A percentile compares a stretch with the other conserved stretches of the same genome.
Evolutionary conservation across 306 rosid species (phyloP).

Genomic region (Phaseolus lunatus): DNA sequence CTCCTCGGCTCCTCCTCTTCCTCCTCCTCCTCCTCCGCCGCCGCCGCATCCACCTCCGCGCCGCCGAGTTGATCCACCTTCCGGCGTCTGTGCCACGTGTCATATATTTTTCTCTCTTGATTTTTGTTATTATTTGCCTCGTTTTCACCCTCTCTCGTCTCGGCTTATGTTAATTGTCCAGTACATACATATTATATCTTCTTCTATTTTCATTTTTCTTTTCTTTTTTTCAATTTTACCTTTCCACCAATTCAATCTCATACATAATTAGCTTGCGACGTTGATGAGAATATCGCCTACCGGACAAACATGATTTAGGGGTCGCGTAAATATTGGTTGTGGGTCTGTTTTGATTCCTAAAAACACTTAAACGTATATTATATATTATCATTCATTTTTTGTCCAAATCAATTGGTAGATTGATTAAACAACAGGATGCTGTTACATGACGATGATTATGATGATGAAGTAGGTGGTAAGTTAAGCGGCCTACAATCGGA

Average conservation of each 20-base stretch:
- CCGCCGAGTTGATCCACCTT: constrained; percentile 56
- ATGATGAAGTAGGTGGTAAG: neutral
- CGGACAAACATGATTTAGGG: neutral
- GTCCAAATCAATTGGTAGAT: neutral
- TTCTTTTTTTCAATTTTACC: neutral
- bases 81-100: neutral
- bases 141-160: constrained; percentile 5
- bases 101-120: neutral
- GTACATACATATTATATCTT: constrained; percentile 25
- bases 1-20: constrained; percentile 54
- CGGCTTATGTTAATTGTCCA: constrained; percentile 1
- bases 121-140: constrained; percentile 29
- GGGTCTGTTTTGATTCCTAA: constrained; percentile 4
- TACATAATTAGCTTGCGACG: constrained; percentile 1
- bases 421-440: neutral
- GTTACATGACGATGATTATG: neutral
- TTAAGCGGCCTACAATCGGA: neutral
- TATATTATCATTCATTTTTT: neutral
- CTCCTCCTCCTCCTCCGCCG: constrained; percentile 22
- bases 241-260: constrained; percentile 36
- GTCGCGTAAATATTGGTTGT: constrained; percentile 1
- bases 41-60: constrained; percentile 41
- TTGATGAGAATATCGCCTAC: neutral
- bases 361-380: no score
- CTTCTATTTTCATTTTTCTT: neutral